Percentiles rank a stretch among this genome's conserved stretches.
Conservation (phyloP, 1,284 basidiomycete genomes). For the Puccinia coronata region DNA sequence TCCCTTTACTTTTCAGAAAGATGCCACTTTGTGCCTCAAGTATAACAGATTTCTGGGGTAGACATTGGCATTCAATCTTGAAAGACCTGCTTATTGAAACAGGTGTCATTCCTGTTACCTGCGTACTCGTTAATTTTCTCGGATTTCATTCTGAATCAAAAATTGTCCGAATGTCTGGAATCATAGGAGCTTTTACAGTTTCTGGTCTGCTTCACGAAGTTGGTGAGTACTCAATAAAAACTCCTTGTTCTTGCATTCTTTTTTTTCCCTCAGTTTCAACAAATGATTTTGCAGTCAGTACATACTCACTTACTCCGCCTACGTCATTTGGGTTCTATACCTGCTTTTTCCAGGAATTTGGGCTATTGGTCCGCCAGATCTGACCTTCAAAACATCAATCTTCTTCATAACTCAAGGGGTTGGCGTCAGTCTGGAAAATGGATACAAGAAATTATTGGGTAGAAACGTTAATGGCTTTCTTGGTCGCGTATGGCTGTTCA, state of each 20-base stretch:
- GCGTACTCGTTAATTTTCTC: not conserved
- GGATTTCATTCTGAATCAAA: not conserved
- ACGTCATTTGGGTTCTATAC: too few relatives aligned
- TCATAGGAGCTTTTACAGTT: slow-evolving; percentile 32
- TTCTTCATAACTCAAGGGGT: slow-evolving; percentile 53
- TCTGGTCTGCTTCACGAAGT: slow-evolving; percentile 37
- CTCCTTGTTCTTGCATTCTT: too few relatives aligned
- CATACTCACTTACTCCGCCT: too few relatives aligned
- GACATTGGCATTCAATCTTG: slow-evolving; percentile 31
- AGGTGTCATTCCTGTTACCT: slow-evolving; percentile 1
- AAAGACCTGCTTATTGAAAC: slow-evolving; percentile 27
- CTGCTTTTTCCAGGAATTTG: too few relatives aligned
- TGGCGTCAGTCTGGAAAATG: slow-evolving; percentile 52
- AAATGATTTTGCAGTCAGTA: too few relatives aligned
- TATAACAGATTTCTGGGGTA: slow-evolving; percentile 34
- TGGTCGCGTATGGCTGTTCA: slow-evolving; percentile 51
- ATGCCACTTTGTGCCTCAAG: not conserved
- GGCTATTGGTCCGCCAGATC: slow-evolving; percentile 13
- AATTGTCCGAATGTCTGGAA: slow-evolving; percentile 3
- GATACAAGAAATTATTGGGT: slow-evolving; percentile 44
- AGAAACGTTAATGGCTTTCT: slow-evolving; percentile 46
- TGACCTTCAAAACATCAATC: slow-evolving; percentile 30
- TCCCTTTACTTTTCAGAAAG: not conserved
- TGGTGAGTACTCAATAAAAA: slow-evolving; percentile 6
- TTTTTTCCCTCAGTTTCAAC: too few relatives aligned